Conservation (phyloP, 2,329 filamentous ascomycete species). For the Emmonsia crescens region DNA sequence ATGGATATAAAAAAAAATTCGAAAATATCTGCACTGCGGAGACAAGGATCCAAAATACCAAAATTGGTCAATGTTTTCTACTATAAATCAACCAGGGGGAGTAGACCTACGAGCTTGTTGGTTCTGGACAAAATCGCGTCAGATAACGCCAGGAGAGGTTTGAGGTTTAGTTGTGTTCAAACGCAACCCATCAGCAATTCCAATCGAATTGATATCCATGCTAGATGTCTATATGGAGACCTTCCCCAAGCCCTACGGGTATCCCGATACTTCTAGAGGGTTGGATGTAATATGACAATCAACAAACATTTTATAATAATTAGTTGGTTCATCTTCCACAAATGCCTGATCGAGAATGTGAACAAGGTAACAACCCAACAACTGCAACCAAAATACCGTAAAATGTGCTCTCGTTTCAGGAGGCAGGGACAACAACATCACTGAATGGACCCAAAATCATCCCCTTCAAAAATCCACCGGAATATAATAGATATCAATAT, state of each 20-base stretch:
- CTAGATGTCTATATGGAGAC: neutral
- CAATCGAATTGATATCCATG: neutral
- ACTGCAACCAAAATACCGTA: neutral
- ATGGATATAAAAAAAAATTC: constrained; percentile 1
- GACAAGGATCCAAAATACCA: neutral
- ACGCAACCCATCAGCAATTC: neutral
- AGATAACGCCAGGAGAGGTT: neutral
- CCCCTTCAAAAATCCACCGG: too few species aligned
- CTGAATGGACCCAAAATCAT: too few species aligned
- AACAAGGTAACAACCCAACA: neutral
- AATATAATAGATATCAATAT: too few species aligned
- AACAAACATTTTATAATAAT: neutral
- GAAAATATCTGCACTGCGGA: neutral
- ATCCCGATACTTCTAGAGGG: neutral
- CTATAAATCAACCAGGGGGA: neutral
- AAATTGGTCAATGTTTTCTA: neutral
- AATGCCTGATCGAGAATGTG: neutral
- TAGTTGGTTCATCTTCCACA: neutral
- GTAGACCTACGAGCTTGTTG: neutral
- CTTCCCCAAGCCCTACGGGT: neutral
- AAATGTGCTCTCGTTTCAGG: too few species aligned
- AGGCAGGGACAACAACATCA: too few species aligned
- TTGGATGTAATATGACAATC: neutral
- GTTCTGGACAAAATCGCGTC: neutral
- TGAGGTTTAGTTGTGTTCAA: too few species aligned